Base-by-base conservation (phyloP, 768 basidiomycete genomes). In the Russula sp. region DNA sequence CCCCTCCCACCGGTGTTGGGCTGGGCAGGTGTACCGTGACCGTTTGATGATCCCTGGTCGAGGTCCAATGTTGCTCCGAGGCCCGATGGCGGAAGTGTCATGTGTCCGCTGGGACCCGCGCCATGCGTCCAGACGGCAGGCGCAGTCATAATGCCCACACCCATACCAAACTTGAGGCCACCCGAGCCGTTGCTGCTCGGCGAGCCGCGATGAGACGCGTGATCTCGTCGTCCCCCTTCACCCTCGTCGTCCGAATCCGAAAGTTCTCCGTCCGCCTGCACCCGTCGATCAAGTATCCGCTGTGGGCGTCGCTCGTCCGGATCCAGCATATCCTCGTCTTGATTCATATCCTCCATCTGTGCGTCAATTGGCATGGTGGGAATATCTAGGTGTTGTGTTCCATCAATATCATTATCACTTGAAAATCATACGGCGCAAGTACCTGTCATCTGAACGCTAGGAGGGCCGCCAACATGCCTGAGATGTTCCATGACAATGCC, bases 241-340 rank as follows among this genome's bases (percentile, higher is more conserved):
- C 93, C 95, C 76, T 99, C 97, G 73, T 99, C 97, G 68, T 99
- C 97, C 1, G 97, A 98, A 74, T 99, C 97, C 8, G 94, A 97
- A 14, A 97, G 81, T 71, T 95, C 92, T 24, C 89, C 90, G 46
- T 96, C 93, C 5, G 83, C 84, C 73, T 94, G 94, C 65, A 89
- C 81, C 26, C 87, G 81, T 26, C 86, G 83, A 73, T 99, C 96
- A 38, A 94, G 83, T 10, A 93, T 75, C 18, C 88, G 83, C 69
- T 83, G 84, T 26, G 89, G 86, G 68, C 90, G 82, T 56, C 95
- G 84, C 13, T 83, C 83, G 71, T 99, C 85, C 18, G 87, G 80
- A 56, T 89, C 81, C 52, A 88, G 84, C 69, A 90, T 77, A 69
- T 96, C 93, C 70, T 95, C 93, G 48, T 96, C 90, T 71, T 83